Evolutionary conservation across 179 eudicot genomes (phyloP), one percentile per base, ranked within the genome.

Genomic region (Spinacia oleracea): DNA sequence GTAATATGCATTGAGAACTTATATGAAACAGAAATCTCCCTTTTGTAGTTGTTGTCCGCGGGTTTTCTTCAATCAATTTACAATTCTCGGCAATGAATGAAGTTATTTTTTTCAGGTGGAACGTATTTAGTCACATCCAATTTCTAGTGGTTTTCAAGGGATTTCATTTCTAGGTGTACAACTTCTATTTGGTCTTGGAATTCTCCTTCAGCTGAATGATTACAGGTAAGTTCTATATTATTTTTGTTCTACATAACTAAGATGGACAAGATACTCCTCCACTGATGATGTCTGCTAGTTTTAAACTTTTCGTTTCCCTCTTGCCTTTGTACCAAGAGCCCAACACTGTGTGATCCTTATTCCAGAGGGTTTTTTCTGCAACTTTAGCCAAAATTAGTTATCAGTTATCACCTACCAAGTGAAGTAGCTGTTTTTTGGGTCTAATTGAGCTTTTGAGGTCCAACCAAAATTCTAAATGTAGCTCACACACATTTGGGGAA

Each of bases 61-160:
- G 23, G 35, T n/a, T 38, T 53, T 40, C 21, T 58, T 48, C 40
- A 5, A 16, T n/a, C n/a, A n/a, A n/a, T n/a, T n/a, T n/a, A n/a
- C 58, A 45, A 1, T 80, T 9, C 60, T 62, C 38, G 51, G 51
- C 20, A 20, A 35, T 16, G 21, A 69, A 15, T 32, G 38, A 23
- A 35, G 50, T 5, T 18, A 16, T 42, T 65, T 27, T 58, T 75
- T 85, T 78, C 88, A 92, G 97, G 97, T 93, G 58, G 98, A 90
- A 56, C 92, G 97, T 48, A 91, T 92, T 45, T 89, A 82, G 83
- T 76, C 78, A 75, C 89, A 97, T 81, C 97, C 98, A 34, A 75
- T 93, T 65, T 97, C 97, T 40, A 92, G 98, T 89, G 98, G 97
- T 77, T 89, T 86, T 78, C 91, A 89, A 82, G 98, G 97, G 79